Percentiles rank a stretch among this genome's conserved stretches.
These are phyloP conservation scores for Lactifluus piperatus DNA, from an alignment of 768 basidiomycete species.

Conservation along the genomic window DNA sequence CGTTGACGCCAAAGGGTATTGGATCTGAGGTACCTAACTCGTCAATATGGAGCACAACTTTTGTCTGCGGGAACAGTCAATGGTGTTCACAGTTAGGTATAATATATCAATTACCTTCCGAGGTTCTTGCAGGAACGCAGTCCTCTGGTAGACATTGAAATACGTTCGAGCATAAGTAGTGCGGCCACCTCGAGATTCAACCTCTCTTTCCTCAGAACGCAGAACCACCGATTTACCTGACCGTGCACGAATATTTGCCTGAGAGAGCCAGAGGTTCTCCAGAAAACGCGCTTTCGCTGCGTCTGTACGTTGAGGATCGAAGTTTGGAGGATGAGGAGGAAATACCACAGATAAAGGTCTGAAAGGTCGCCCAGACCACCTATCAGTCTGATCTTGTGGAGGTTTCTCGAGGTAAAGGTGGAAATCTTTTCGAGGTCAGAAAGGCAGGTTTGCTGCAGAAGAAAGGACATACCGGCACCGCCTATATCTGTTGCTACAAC, in stretches of 20 bases:
- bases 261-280: constrained; percentile 82
- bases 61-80: constrained; percentile 46
- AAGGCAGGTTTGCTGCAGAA: not conserved
- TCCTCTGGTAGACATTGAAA: constrained; percentile 82
- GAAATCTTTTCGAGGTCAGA: constrained; percentile 46
- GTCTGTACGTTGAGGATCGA: constrained; percentile 57
- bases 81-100: not conserved
- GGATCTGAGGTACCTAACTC: constrained; percentile 64
- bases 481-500: constrained; percentile 78
- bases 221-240: constrained; percentile 67
- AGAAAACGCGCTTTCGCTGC: constrained; percentile 75
- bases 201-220: constrained; percentile 62
- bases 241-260: constrained; percentile 70
- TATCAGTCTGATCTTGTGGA: constrained; percentile 72
- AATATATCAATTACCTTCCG: constrained; percentile 55
- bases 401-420: constrained; percentile 79
- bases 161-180: constrained; percentile 69
- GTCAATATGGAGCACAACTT: constrained; percentile 84
- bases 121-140: constrained; percentile 64
- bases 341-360: constrained; percentile 71
- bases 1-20: constrained; percentile 62
- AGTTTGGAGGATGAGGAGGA: constrained; percentile 56
- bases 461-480: constrained; percentile 55
- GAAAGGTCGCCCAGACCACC: constrained; percentile 84
- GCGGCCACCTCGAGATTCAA: constrained; percentile 56